Base-by-base conservation (phyloP, 1,284 basidiomycete species). In the Microstroma glucosiphilum region DNA sequence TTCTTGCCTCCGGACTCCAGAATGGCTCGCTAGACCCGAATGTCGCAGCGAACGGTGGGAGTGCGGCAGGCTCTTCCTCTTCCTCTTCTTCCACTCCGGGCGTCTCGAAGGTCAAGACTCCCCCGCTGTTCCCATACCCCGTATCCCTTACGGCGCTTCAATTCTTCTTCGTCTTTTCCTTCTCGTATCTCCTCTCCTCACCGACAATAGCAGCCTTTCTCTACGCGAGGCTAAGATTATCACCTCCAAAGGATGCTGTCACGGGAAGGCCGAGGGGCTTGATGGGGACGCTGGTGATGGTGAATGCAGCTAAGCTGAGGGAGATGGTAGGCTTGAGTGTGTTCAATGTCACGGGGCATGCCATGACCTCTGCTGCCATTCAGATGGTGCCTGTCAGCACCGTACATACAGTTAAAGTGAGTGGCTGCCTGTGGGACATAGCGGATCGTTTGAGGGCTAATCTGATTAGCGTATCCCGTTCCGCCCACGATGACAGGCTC, bases 321-420 rank as follows among this genome's bases (percentile, higher is more conserved):
- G 89, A 85, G 64, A 94, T 93, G 1, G 80, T 92, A 25, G 91
- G 92, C 4, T 93, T 97, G 89, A 92, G 91, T 30, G 83, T 90
- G 61, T 98, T 98, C 80, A 85, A 85, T 67, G 84, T 97, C 49
- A 90, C 89, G n/a, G 96, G 96, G 0, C 96, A 98, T 79, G 92
- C 97, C 71, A 94, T 96, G 76, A 91, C 91, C 30, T 93, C 91
- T 69, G 88, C 98, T 81, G 96, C 94, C 23, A 97, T 98, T 67
- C 91, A 91, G 46, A 84, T 92, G 60, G 96, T 97, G 64, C 92
- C 90, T 4, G 94, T 98, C 61, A 92, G 90, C 82, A 98, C 96
- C 0, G 92, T 97, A 25, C 96, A 99, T 79, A 98, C 94, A 40
- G 96, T 97, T 81, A 97, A 97, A 87, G 93, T 93, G 72, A 75